A percentile compares a stretch with the other conserved stretches of the same genome.
Evolutionary conservation across 495 filamentous ascomycete species (phyloP).

Genomic region (Podospora tetraspora): DNA sequence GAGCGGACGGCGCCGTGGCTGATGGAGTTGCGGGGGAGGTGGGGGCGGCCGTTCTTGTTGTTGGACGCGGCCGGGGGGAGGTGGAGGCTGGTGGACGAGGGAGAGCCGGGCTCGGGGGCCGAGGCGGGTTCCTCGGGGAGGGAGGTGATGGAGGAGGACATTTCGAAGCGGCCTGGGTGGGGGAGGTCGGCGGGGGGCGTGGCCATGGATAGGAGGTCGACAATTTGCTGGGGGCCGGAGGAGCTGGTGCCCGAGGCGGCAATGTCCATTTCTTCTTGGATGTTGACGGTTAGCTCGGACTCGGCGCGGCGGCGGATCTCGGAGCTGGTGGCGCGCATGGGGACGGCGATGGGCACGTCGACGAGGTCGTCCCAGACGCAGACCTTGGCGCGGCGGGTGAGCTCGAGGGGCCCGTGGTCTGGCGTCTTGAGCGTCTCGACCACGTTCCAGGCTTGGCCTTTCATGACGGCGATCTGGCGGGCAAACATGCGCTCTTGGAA

Average conservation of each 20-base stretch:
- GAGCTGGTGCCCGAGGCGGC: conserved; percentile 48
- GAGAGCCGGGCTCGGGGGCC: neutral
- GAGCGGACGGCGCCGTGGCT: conserved; percentile 35
- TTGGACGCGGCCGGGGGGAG: neutral
- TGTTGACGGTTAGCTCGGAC: conserved; percentile 26
- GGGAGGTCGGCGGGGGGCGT: conserved; percentile 60
- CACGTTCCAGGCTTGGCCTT: conserved; percentile 98
- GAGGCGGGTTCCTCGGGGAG: conserved; percentile 1
- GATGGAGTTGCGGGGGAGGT: conserved; percentile 17
- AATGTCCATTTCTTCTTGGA: conserved; percentile 87
- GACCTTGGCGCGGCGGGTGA: conserved; percentile 82
- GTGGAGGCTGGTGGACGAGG: conserved; percentile 2
- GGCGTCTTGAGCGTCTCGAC: conserved; percentile 90
- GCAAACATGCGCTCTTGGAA: conserved; percentile 99
- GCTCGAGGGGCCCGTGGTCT: conserved; percentile 89
- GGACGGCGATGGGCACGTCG: conserved; percentile 89
- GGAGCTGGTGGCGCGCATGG: conserved; percentile 74
- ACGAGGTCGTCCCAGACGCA: conserved; percentile 98
- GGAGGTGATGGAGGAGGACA: conserved; percentile 35
- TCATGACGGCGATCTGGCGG: conserved; percentile 95
- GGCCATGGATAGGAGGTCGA: conserved; percentile 69
- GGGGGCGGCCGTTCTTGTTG: conserved; percentile 12
- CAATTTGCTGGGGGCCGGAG: conserved; percentile 19
- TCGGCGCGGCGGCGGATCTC: conserved; percentile 60
- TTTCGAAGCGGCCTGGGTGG: conserved; percentile 79